Evolutionary conservation across 2,329 filamentous ascomycete genomes (phyloP), one percentile per base, ranked within the genome.

Genomic region (Phialemonium atrogriseum): DNA sequence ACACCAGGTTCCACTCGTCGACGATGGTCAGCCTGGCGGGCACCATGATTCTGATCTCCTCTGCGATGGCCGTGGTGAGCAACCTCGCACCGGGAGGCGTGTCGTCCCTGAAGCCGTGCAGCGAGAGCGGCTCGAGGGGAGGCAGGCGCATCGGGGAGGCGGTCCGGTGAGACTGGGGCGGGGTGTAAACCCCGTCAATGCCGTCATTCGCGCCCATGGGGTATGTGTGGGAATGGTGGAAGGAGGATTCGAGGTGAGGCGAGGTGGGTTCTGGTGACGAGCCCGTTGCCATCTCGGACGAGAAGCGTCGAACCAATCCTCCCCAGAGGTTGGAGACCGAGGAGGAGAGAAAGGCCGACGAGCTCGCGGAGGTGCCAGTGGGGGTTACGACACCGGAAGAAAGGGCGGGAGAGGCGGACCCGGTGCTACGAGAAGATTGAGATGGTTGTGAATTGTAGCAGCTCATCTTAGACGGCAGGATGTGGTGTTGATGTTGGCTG

Each of bases 31-130:
- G 61, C 29, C 91, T 72, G 43, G 93, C 78, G 1, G 91, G 91
- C 14, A 96, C 66, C 48, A 96, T 78, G 23, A 93, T 73, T 28
- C 91, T 73, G 35, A 96, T 94, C 62, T 96, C 91, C 60, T 96
- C 91, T 3, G 89, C 91, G 18, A 96, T 64, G 9, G 77, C 71
- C 30, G 66, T 64, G 12, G 71, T 80, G 34, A 98, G 67, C 32
- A 96, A 64, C 43, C 75, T 72, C 27, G 76, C 77, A 21, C 66
- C 68, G 12, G 59, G 46, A 12, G 67, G 60, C 4, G 80, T 86
- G 46, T 67, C 68, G 2, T 65, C 59, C 36, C 67, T 64, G 56
- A 80, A 85, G 22, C 83, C 83, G 14, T 64, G 59, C 21, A 96
- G 68, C 5, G 70, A 65, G 14, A 96, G 60, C 0, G 89, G 85